A percentile compares a stretch with the other conserved stretches of the same genome.
phyloP scores from a whole-genome alignment of 1,284 basidiomycete species.

The Puccinia polysora region DNA sequence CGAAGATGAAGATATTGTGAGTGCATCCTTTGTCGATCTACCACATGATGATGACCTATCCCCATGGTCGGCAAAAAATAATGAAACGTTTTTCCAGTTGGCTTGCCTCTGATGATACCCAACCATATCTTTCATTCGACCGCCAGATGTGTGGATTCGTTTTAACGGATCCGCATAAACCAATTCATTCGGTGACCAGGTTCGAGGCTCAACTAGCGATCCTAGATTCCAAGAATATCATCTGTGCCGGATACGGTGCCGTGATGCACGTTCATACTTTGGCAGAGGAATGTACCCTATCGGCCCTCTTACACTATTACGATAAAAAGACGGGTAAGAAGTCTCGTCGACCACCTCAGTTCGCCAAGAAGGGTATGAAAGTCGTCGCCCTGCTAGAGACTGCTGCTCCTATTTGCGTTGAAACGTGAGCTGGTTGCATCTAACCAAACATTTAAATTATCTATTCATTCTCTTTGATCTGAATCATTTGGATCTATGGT shows the following conservation, averaged over 20 bases:
- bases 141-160: constrained; percentile 73
- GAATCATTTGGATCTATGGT: constrained; percentile 55
- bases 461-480: constrained; percentile 17
- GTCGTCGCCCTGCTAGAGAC: constrained; percentile 27
- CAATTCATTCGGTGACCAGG: constrained; percentile 79
- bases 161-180: constrained; percentile 68
- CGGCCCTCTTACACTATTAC: constrained; percentile 81
- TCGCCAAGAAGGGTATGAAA: constrained; percentile 74
- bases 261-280: constrained; percentile 91
- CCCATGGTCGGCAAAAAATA: too few relatives aligned
- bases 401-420: constrained; percentile 37
- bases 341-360: constrained; percentile 87
- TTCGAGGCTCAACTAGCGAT: constrained; percentile 95
- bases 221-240: constrained; percentile 91
- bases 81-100: too few relatives aligned
- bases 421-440: constrained; percentile 31
- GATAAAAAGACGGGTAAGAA: constrained; percentile 90
- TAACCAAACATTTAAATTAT: not conserved
- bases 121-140: not conserved
- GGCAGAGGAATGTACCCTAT: constrained; percentile 78
- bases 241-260: constrained; percentile 84
- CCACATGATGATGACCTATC: not conserved
- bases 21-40: not conserved
- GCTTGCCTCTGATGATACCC: too few relatives aligned
- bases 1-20: constrained; percentile 78